A percentile compares a stretch with the other conserved stretches of the same genome.
phyloP scores from a whole-genome alignment of 768 basidiomycete species.

The Tubosaeta brunneosetosa region DNA sequence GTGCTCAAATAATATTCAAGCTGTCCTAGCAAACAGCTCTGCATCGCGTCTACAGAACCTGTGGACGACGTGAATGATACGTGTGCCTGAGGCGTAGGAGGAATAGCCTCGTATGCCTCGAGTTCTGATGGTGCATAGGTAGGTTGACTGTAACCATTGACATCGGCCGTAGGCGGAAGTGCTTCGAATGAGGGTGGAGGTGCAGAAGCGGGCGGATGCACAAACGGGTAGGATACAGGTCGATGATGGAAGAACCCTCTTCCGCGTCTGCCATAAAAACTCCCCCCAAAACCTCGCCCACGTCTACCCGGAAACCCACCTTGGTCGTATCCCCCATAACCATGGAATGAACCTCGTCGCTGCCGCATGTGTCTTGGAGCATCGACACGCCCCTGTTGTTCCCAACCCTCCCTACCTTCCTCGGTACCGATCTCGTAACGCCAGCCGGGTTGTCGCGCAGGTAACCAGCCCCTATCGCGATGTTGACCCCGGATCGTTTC shows the following conservation, averaged over 20 bases:
- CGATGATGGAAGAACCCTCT: slow-evolving; percentile 32
- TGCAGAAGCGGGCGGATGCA: slow-evolving; percentile 16
- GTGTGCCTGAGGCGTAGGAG: slow-evolving; percentile 17
- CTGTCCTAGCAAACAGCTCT: slow-evolving; percentile 72
- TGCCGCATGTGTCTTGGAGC: slow-evolving; percentile 21
- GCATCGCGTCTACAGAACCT: slow-evolving; percentile 60
- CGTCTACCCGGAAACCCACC: slow-evolving; percentile 29
- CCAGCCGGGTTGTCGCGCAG: slow-evolving; percentile 18
- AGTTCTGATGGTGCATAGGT: slow-evolving; percentile 30
- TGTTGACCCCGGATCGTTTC: slow-evolving; percentile 11
- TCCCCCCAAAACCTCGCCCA: slow-evolving; percentile 37
- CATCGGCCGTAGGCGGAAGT: slow-evolving; percentile 22
- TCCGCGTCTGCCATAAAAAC: slow-evolving; percentile 35
- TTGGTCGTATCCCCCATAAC: slow-evolving; percentile 31
- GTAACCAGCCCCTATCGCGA: slow-evolving; percentile 17
- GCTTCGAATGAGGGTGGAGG: slow-evolving; percentile 24
- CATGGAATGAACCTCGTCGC: slow-evolving; percentile 32
- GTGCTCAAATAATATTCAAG: slow-evolving; percentile 90
- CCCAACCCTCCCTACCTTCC: slow-evolving; percentile 21
- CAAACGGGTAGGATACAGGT: slow-evolving; percentile 30
- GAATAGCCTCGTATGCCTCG: slow-evolving; percentile 25
- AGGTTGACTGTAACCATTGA: slow-evolving; percentile 28
- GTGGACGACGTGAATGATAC: slow-evolving; percentile 44
- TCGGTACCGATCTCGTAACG: slow-evolving; percentile 25
- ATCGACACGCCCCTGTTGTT: slow-evolving; percentile 17